Conservation (phyloP, 768 basidiomycete species). For the Psilocybe sp. region DNA sequence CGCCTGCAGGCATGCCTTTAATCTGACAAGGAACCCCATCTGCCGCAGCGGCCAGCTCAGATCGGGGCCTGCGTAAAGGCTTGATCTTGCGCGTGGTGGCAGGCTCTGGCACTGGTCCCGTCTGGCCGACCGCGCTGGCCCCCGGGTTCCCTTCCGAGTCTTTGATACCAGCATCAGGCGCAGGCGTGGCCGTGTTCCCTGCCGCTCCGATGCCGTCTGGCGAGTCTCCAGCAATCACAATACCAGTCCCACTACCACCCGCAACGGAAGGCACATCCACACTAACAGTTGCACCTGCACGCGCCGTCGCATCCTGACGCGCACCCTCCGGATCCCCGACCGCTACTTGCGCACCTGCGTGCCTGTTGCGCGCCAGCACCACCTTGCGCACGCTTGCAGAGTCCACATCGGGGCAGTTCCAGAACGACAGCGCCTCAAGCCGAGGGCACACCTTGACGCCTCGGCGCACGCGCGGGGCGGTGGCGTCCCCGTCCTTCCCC, state of each 20-base stretch:
- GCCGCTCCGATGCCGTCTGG: no score
- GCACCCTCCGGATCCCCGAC: background rate
- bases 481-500: background rate
- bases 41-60: constrained; percentile 8
- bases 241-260: constrained; percentile 4
- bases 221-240: no score
- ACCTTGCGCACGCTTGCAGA: constrained; percentile 32
- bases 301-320: background rate
- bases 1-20: background rate
- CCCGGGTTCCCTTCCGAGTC: constrained; percentile 4
- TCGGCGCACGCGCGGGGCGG: constrained; percentile 11
- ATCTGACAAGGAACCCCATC: no score
- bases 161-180: no score
- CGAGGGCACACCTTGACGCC: constrained; percentile 48
- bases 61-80: constrained; percentile 26
- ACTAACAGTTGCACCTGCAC: constrained; percentile 8
- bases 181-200: no score
- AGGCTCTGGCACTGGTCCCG: constrained; percentile 12
- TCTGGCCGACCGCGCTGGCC: background rate
- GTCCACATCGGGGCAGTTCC: constrained; percentile 46
- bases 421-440: constrained; percentile 48
- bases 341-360: constrained; percentile 13
- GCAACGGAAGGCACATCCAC: constrained; percentile 2
- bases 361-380: constrained; percentile 37
- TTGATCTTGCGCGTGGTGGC: constrained; percentile 27